A percentile compares a stretch with the other conserved stretches of the same genome.
phyloP scores from a whole-genome alignment of 1,284 basidiomycete species.

The Lignosus rhinocerotis region DNA sequence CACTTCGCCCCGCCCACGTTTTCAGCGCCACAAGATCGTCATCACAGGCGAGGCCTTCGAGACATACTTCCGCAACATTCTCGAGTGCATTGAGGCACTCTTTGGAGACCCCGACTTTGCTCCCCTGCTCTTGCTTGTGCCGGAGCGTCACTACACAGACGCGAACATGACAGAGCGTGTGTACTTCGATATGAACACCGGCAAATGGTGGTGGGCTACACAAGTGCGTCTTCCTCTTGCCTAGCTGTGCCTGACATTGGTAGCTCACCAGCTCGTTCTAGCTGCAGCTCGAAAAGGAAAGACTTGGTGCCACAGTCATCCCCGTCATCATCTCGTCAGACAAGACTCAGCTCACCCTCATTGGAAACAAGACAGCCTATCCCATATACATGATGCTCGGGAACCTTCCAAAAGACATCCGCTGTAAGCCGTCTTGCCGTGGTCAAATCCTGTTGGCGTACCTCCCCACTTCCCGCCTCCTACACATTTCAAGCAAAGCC shows the following conservation, averaged over 20 bases:
- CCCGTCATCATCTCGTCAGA: slow-evolving; percentile 34
- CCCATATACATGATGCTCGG: slow-evolving; percentile 40
- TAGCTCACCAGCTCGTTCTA: slow-evolving; percentile 27
- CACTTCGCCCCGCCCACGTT: slow-evolving; percentile 27
- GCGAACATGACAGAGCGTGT: slow-evolving; percentile 19
- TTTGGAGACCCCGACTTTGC: slow-evolving; percentile 19
- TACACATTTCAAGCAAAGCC: slow-evolving; percentile 30
- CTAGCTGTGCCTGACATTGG: slow-evolving; percentile 37
- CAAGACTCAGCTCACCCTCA: slow-evolving; percentile 1
- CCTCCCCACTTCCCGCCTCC: slow-evolving; percentile 36
- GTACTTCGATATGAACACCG: slow-evolving; percentile 30
- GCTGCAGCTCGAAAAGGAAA: slow-evolving; percentile 19
- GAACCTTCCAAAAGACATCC: slow-evolving; percentile 35
- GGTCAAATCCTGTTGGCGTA: slow-evolving; percentile 42
- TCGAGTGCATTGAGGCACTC: slow-evolving; percentile 27
- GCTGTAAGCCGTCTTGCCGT: slow-evolving; percentile 32
- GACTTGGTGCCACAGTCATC: slow-evolving; percentile 36
- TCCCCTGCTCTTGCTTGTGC: slow-evolving; percentile 26
- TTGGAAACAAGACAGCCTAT: slow-evolving; percentile 35
- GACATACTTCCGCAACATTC: slow-evolving; percentile 31
- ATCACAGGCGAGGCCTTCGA: slow-evolving; percentile 28
- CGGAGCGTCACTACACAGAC: slow-evolving; percentile 35
- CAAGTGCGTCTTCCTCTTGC: slow-evolving; percentile 40
- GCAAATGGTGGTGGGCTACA: slow-evolving; percentile 40
- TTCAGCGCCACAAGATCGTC: slow-evolving; percentile 22